These are phyloP conservation scores for Aspergillus proliferans DNA, from an alignment of 2,329 filamentous ascomycete genomes.

Conservation along the genomic window DNA sequence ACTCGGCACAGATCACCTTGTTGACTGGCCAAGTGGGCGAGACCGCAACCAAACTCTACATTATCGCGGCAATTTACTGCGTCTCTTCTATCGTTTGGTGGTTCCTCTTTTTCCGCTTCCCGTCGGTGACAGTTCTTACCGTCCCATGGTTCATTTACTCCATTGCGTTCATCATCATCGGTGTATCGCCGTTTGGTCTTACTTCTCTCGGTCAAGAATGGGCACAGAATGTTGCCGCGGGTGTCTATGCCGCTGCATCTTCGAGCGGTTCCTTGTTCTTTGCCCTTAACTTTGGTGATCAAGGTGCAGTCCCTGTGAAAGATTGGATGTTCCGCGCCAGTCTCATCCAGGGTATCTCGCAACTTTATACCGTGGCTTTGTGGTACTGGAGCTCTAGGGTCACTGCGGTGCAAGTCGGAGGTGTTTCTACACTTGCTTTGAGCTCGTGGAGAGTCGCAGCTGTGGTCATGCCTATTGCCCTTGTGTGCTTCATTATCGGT, in stretches of 20 bases:
- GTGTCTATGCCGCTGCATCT: slow-evolving; percentile 56
- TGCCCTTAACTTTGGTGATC: slow-evolving; percentile 60
- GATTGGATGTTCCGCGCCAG: slow-evolving; percentile 63
- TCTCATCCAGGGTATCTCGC: slow-evolving; percentile 60
- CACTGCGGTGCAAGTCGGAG: slow-evolving; percentile 39
- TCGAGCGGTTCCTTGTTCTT: slow-evolving; percentile 61
- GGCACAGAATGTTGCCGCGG: slow-evolving; percentile 57
- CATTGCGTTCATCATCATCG: slow-evolving; percentile 56
- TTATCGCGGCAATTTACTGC: slow-evolving; percentile 55
- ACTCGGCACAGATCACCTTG: slow-evolving; percentile 62
- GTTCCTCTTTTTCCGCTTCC: slow-evolving; percentile 53
- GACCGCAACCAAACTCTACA: slow-evolving; percentile 54
- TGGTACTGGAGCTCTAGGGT: slow-evolving; percentile 62
- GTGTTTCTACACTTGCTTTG: slow-evolving; percentile 9
- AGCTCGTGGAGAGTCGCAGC: slow-evolving; percentile 31
- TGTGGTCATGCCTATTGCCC: slow-evolving; percentile 53
- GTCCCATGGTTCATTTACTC: slow-evolving; percentile 59
- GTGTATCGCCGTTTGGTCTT: slow-evolving; percentile 50
- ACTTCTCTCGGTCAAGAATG: slow-evolving; percentile 40
- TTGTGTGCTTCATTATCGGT: slow-evolving; percentile 53
- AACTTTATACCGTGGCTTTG: slow-evolving; percentile 58
- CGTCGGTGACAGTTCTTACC: slow-evolving; percentile 53
- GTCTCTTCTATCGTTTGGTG: slow-evolving; percentile 57
- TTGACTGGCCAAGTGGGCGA: slow-evolving; percentile 58
- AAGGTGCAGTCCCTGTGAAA: slow-evolving; percentile 56